Conservation (phyloP, 352 stramenopile genomes). For the Aphanomyces invadans region DNA sequence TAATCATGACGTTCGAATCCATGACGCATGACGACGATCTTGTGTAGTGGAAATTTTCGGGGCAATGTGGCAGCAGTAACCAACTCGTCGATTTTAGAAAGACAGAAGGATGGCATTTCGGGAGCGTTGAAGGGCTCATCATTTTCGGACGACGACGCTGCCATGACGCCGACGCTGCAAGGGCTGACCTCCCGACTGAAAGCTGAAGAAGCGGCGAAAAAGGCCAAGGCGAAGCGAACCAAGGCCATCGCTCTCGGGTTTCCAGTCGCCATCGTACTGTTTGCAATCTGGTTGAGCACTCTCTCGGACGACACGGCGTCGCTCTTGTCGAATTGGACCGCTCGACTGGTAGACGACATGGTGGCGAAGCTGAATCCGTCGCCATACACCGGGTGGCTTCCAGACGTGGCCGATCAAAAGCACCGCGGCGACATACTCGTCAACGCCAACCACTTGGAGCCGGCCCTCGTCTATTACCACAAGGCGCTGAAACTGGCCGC, state of each 20-base stretch:
- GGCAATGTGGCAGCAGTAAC: too few relatives aligned
- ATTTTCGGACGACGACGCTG: not conserved
- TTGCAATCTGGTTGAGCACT: constrained; percentile 1
- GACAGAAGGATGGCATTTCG: not conserved
- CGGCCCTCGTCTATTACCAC: constrained; percentile 11
- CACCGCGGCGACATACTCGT: constrained; percentile 6
- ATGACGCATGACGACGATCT: too few relatives aligned
- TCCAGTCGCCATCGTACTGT: constrained; percentile 4
- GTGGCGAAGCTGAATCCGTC: not conserved
- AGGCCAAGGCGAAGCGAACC: not conserved
- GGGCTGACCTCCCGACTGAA: constrained; percentile 3
- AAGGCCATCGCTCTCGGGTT: constrained; percentile 11
- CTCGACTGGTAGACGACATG: not conserved
- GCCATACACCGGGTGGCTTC: not conserved
- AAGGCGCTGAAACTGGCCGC: not conserved
- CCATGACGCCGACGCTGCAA: not conserved
- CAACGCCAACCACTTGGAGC: constrained; percentile 3
- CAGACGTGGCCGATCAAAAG: constrained; percentile 13
- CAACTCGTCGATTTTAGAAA: not conserved
- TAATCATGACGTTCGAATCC: too few relatives aligned
- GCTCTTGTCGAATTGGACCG: not conserved
- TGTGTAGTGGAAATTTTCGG: too few relatives aligned
- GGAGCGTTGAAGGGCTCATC: not conserved
- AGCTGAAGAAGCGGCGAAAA: constrained; percentile 13
- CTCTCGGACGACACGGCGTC: not conserved